phyloP scores from a whole-genome alignment of 2,329 filamentous ascomycete species.

The Fusarium sp. region DNA sequence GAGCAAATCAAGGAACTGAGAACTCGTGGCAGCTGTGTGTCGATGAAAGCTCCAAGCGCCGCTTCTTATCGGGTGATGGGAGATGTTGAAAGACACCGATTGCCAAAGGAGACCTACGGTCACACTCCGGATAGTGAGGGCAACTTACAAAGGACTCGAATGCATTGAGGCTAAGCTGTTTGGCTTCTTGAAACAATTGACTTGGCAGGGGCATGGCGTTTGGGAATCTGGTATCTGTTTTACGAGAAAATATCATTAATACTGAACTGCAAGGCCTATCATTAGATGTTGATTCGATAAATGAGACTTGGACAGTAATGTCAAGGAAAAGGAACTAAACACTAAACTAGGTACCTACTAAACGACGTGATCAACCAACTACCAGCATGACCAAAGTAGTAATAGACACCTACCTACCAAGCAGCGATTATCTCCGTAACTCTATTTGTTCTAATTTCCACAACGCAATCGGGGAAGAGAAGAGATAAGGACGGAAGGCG shows the following conservation, averaged over 20 bases:
- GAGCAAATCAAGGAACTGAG: conserved; percentile 44
- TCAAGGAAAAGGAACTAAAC: neutral
- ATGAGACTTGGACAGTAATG: neutral
- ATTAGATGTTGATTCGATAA: neutral
- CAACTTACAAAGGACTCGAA: neutral
- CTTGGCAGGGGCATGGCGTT: conserved; percentile 29
- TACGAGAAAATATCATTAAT: neutral
- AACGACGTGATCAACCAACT: neutral
- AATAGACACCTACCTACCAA: too few species aligned
- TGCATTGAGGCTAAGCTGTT: neutral
- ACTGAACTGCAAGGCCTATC: neutral
- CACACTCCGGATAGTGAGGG: conserved; percentile 22
- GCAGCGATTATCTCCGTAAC: too few species aligned
- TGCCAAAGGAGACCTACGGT: neutral
- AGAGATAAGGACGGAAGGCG: conserved; percentile 16
- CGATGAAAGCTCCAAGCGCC: neutral
- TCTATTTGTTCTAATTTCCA: neutral
- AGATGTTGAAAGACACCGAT: neutral
- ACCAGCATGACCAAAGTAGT: neutral
- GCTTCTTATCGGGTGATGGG: neutral
- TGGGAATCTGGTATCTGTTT: conserved; percentile 10
- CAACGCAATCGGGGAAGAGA: neutral
- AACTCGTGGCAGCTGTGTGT: neutral
- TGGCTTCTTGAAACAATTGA: conserved; percentile 10
- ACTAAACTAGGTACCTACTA: neutral